Conservation (phyloP, 805 yeast species). For the Candida silvicultrix region DNA sequence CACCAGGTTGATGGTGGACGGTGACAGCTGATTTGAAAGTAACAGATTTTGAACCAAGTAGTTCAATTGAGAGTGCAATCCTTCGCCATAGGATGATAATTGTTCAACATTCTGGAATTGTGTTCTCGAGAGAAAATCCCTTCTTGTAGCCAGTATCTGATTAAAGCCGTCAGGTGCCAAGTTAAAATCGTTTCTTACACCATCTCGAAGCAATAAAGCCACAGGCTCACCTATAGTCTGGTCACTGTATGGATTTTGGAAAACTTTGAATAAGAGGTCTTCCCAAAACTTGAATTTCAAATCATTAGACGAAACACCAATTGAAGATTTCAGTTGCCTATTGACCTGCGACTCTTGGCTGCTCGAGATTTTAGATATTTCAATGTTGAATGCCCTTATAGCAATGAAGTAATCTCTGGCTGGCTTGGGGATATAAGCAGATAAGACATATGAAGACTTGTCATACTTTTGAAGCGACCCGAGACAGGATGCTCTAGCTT, state of each 20-base stretch:
- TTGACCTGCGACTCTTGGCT: slow-evolving; percentile 21
- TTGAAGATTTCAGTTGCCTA: slow-evolving; percentile 18
- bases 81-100: slow-evolving; percentile 75
- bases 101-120: slow-evolving; percentile 44
- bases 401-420: slow-evolving; percentile 60
- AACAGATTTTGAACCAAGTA: slow-evolving; percentile 57
- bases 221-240: slow-evolving; percentile 55
- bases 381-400: slow-evolving; percentile 58
- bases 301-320: slow-evolving; percentile 21
- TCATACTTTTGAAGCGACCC: slow-evolving; percentile 38
- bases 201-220: slow-evolving; percentile 49
- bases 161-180: slow-evolving; percentile 50
- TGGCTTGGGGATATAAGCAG: slow-evolving; percentile 64
- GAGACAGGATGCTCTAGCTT: slow-evolving; percentile 1
- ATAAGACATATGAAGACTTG: slow-evolving; percentile 56
- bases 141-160: slow-evolving; percentile 54
- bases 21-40: slow-evolving; percentile 51
- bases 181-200: slow-evolving; percentile 40
- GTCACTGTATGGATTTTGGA: slow-evolving; percentile 27
- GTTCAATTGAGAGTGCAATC: slow-evolving; percentile 66
- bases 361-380: slow-evolving; percentile 41
- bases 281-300: slow-evolving; percentile 73
- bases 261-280: slow-evolving; percentile 46
- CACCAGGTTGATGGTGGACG: slow-evolving; percentile 44
- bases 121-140: slow-evolving; percentile 41